Evolutionary conservation across 768 basidiomycete genomes (phyloP).

Genomic region (Tylopilus felleus): DNA sequence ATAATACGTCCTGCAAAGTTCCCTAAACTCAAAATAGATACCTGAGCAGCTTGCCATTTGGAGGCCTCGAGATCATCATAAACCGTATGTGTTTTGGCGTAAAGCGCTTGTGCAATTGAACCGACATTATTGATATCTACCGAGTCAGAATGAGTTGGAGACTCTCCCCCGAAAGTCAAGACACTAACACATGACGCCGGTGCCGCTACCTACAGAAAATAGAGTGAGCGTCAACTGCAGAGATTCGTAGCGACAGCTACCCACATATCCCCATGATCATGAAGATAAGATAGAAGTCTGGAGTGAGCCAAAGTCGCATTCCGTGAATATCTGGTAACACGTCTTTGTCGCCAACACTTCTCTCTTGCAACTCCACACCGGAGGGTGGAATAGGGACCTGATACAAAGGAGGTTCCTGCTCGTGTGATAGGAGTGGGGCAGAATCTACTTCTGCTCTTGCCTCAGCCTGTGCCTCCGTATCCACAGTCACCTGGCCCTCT

Average conservation of each 20-base stretch:
- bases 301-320: conserved; percentile 43
- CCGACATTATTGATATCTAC: conserved; percentile 87
- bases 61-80: conserved; percentile 70
- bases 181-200: conserved; percentile 69
- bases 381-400: conserved; percentile 18
- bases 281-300: conserved; percentile 66
- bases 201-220: conserved; percentile 56
- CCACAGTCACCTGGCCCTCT: conserved; percentile 17
- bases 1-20: conserved; percentile 78
- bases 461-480: conserved; percentile 10
- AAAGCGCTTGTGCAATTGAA: conserved; percentile 66
- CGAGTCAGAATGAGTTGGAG: not conserved
- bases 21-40: conserved; percentile 76
- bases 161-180: not conserved
- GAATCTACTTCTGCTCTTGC: conserved; percentile 19
- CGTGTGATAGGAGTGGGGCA: conserved; percentile 23
- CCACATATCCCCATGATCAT: conserved; percentile 52
- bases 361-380: conserved; percentile 23
- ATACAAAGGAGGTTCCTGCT: conserved; percentile 17
- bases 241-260: conserved; percentile 20
- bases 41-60: conserved; percentile 80
- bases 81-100: conserved; percentile 51
- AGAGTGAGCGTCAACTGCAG: not conserved
- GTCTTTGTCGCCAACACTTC: conserved; percentile 18
- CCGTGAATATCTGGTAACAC: conserved; percentile 52